Base-by-base conservation (phyloP, 306 rosid species). In the Styphnolobium japonicum region DNA sequence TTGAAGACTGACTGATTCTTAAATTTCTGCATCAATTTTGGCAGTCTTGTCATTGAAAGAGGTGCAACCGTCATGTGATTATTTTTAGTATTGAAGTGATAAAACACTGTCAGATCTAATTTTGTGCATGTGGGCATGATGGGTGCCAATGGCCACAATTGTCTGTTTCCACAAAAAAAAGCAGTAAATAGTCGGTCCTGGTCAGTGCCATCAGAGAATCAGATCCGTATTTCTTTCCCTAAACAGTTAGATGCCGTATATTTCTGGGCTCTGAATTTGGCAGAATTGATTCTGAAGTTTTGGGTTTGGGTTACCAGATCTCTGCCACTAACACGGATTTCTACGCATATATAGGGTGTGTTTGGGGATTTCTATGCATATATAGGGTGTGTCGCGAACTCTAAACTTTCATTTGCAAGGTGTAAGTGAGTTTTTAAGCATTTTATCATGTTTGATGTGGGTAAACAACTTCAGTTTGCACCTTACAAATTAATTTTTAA, bases 11-110 rank as follows among this genome's bases (percentile, higher is more conserved):
- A 6, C 10, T 5, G 18, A 27, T 77, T 25, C 40, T 33, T 1
- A 42, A 67, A 27, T 27, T 18, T 29, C 1, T 29, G 27, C 29
- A 43, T 8, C 27, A 58, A 9, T n/a, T 45, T 22, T 37, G 78
- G 64, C 45, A 6, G 49, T 60, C 31, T 22, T 79, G 0, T 8
- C 19, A 33, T n/a, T 12, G 67, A 45, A 34, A 62, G 67, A 46
- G 65, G 58, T 66, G 77, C 34, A 72, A 31, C 19, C 12, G 14
- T 22, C 65, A 75, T 68, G 70, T 84, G 74, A 81, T 46, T 37
- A 82, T 58, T 45, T 56, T 53, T 58, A 15, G 42, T 7, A 62
- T 61, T 53, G 74, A 53, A 23, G 19, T 14, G 37, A 73, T 73
- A 21, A 67, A 48, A 1, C 21, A 23, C 0, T 34, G 53, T 33